Conservation (phyloP, 495 filamentous ascomycete genomes). For the Penicillium subrubescens region DNA sequence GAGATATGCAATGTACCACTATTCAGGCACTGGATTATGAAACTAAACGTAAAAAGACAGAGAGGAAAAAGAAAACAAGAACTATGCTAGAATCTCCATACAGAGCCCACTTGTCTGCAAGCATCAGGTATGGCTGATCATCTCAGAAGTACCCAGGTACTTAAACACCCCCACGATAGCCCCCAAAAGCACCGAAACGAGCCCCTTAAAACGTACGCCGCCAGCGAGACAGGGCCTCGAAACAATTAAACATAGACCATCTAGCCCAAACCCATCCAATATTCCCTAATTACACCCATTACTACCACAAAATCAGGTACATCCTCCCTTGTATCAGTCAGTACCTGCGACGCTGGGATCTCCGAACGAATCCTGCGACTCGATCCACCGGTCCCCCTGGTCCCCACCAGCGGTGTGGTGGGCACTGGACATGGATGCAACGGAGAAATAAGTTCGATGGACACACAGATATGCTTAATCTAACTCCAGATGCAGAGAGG, state of each 20-base stretch:
- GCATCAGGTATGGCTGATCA: slow-evolving; percentile 4
- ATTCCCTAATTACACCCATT: background rate
- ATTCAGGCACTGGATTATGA: background rate
- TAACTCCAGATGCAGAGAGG: slow-evolving; percentile 30
- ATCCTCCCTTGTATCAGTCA: background rate
- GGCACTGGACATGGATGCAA: slow-evolving; percentile 37
- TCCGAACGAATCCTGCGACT: slow-evolving; percentile 27
- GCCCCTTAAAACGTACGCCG: background rate
- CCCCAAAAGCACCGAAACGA: background rate
- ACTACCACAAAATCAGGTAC: background rate
- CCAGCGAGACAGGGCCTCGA: background rate
- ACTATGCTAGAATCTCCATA: background rate
- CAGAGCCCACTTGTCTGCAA: slow-evolving; percentile 5
- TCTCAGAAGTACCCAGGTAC: background rate
- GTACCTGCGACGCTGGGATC: slow-evolving; percentile 23
- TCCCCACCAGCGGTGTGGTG: slow-evolving; percentile 29
- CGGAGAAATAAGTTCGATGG: slow-evolving; percentile 32
- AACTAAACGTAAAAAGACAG: background rate
- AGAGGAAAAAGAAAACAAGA: background rate
- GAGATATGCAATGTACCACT: no score
- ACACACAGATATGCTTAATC: slow-evolving; percentile 39
- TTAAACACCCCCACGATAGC: background rate
- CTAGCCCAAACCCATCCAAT: background rate
- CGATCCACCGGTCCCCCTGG: slow-evolving; percentile 25
- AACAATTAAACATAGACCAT: background rate